Conservation (phyloP, 2,329 filamentous ascomycete genomes). For the Verticillium tricorpus region DNA sequence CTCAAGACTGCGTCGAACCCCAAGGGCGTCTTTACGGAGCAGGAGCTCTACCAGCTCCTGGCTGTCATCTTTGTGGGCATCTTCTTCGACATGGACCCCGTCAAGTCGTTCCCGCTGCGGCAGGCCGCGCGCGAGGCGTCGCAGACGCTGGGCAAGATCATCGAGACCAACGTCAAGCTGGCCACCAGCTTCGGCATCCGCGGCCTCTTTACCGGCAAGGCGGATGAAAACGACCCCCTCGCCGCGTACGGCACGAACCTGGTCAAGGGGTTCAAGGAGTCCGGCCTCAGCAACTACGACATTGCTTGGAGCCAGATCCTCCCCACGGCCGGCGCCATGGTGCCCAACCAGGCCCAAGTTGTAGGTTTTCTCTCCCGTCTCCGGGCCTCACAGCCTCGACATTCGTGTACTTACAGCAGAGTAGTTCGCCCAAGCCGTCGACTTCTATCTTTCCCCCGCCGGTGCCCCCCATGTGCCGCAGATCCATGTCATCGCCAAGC, state of each 20-base stretch:
- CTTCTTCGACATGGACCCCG: constrained; percentile 62
- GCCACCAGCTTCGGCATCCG: constrained; percentile 40
- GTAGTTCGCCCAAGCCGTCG: constrained; percentile 66
- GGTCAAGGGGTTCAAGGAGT: constrained; percentile 60
- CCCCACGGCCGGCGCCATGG: constrained; percentile 61
- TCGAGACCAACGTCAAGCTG: constrained; percentile 63
- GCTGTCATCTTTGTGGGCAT: constrained; percentile 61
- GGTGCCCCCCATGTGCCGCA: constrained; percentile 53
- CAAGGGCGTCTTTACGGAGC: constrained; percentile 51
- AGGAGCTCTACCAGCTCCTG: constrained; percentile 58
- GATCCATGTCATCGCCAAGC: constrained; percentile 54
- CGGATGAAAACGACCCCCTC: constrained; percentile 49
- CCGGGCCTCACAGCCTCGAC: neutral
- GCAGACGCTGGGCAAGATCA: constrained; percentile 52
- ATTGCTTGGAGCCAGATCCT: constrained; percentile 69
- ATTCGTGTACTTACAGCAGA: constrained; percentile 11
- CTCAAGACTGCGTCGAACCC: constrained; percentile 59
- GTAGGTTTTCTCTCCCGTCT: constrained; percentile 30
- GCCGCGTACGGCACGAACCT: constrained; percentile 61
- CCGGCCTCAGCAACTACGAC: constrained; percentile 51
- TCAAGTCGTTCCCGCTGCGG: constrained; percentile 60
- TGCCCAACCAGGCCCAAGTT: constrained; percentile 67
- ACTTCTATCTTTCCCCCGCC: constrained; percentile 63
- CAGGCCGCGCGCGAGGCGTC: constrained; percentile 54
- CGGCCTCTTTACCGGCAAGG: constrained; percentile 48